Evolutionary conservation across 2,329 filamentous ascomycete genomes (phyloP).

Genomic region (Eutypa lata): DNA sequence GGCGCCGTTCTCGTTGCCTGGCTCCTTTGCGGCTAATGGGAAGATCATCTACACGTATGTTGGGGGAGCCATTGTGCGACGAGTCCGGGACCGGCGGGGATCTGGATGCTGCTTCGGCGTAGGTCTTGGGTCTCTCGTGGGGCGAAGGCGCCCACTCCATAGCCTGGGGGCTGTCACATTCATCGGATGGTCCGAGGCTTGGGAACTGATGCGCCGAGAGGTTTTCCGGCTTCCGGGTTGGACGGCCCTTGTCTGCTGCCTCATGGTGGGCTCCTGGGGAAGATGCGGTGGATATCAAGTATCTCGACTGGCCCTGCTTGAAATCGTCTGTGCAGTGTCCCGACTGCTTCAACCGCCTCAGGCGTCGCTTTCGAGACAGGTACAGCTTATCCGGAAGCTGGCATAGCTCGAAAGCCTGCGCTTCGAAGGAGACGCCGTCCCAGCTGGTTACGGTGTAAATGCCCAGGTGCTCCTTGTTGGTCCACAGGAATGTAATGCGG

Average conservation of each 20-base stretch:
- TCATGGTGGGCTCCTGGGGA: not conserved
- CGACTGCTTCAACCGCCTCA: not conserved
- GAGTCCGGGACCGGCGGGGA: not conserved
- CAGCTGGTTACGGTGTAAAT: not conserved
- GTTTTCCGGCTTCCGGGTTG: not conserved
- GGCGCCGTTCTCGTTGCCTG: not conserved
- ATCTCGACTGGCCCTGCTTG: not conserved
- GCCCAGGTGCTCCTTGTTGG: not conserved
- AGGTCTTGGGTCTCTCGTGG: not conserved
- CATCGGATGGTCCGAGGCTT: not conserved
- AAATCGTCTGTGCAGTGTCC: not conserved
- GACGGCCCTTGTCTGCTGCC: not conserved
- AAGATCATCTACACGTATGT: not conserved
- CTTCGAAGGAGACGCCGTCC: not conserved
- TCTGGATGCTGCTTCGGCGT: not conserved
- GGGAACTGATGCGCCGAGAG: not conserved
- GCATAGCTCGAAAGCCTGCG: not conserved
- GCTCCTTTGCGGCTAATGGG: not conserved
- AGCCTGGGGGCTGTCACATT: not conserved
- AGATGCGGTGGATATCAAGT: not conserved
- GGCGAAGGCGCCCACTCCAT: not conserved
- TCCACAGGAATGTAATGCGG: not conserved
- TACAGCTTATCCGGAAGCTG: not conserved
- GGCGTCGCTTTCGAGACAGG: not conserved
- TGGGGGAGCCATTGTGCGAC: not conserved